Evolutionary conservation across 179 eudicot genomes (phyloP), one percentile per base, ranked within the genome.

Genomic region (Beta corolliflora): DNA sequence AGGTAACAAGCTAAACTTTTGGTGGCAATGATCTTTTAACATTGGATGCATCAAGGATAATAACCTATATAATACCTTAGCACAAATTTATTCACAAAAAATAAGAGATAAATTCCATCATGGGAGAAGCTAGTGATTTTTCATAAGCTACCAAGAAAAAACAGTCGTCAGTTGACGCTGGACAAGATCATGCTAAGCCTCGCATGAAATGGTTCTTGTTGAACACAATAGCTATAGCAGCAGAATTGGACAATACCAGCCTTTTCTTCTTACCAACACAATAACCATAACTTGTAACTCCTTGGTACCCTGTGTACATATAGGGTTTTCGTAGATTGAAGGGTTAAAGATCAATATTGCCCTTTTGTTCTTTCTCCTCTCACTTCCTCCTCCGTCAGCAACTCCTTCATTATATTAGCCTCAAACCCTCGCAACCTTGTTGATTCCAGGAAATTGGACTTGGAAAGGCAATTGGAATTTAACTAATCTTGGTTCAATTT

Each of bases 181-280:
- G 83, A 81, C 90, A 89, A 84, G 87, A 83, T 88, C 94, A 91
- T 81, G 91, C 93, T 85, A 89, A 88, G 82, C 87, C 88, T 84
- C 79, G 93, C 90, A 88, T 80, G 90, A 89, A 89, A 77, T 84
- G 84, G 81, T 80, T 87, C 92, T 90, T 86, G 88, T 84, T 85
- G 89, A 85, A 89, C 83, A 88, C 76, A 84, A 86, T 87, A 89
- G 87, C 94, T 80, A 90, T 89, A 87, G 88, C 82, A 87, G 91
- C 92, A 87, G 86, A 76, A 90, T 88, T 79, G 91, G 88, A 80
- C 80, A 86, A 76, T 87, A 87, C 88, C 95, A 90, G 86, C 84
- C 84, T 84, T 84, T 90, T 86, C 92, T 90, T 90, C 94, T 90
- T 89, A 91, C 88, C 86, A 89, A 89, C 82, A 90, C 76, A 89